Evolutionary conservation across 2,329 filamentous ascomycete species (phyloP).

Genomic region (Hypoxylon sp.): DNA sequence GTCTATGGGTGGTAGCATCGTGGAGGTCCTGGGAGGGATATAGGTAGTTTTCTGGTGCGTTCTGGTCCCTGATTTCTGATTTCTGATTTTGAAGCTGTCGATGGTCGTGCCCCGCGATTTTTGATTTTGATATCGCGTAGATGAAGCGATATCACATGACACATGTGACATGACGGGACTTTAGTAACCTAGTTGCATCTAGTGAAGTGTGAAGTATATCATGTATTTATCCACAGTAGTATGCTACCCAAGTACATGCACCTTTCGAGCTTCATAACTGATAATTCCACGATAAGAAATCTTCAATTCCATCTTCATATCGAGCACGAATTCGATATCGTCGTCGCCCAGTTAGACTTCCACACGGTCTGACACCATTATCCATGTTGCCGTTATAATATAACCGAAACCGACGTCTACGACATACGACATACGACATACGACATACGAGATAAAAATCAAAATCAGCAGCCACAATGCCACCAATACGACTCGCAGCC

Average conservation of each 20-base stretch:
- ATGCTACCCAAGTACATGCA: not conserved
- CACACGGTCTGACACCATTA: not conserved
- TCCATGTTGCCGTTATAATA: constrained; percentile 13
- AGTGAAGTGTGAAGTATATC: too few relatives aligned
- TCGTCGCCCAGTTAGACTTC: not conserved
- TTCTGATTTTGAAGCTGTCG: too few relatives aligned
- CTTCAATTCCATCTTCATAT: constrained; percentile 20
- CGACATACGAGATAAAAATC: too few relatives aligned
- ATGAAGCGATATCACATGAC: constrained; percentile 39
- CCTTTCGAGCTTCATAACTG: not conserved
- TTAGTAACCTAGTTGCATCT: not conserved
- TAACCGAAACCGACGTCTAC: too few relatives aligned
- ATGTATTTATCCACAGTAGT: too few relatives aligned
- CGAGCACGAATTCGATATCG: not conserved
- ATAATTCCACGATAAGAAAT: constrained; percentile 32
- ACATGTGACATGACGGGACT: too few relatives aligned
- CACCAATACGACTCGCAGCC: constrained; percentile 28
- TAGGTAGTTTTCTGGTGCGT: not conserved
- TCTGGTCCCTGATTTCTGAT: not conserved
- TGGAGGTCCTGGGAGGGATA: constrained; percentile 11
- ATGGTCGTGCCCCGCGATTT: constrained; percentile 22
- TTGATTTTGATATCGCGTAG: constrained; percentile 33
- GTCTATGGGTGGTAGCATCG: constrained; percentile 70
- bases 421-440: too few relatives aligned
- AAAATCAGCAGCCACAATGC: constrained; percentile 18